These are phyloP conservation scores for Saccharomyces hybrid DNA, from an alignment of 1,139 yeast genomes.

Conservation along the genomic window DNA sequence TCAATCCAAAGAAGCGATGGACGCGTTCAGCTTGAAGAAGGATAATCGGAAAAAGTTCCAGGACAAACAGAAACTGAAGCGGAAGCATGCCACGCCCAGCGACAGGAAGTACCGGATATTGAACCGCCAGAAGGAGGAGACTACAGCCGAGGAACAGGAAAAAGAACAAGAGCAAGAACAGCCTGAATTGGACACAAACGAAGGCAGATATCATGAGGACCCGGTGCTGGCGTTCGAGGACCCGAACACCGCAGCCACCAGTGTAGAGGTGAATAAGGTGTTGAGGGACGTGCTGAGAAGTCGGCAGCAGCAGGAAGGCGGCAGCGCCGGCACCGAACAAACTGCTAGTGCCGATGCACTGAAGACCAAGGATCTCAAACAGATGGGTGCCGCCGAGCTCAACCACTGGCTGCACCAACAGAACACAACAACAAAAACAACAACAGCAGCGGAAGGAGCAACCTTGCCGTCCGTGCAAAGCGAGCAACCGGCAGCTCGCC, in stretches of 20 bases:
- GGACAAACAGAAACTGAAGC: conserved; percentile 27
- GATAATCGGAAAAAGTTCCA: conserved; percentile 30
- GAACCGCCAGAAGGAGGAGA: conserved; percentile 11
- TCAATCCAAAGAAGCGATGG: conserved; percentile 13
- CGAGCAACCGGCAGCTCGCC: background rate
- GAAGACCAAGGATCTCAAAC: conserved; percentile 1
- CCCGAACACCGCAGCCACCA: conserved; percentile 10
- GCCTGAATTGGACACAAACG: conserved; percentile 16
- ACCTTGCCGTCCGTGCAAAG: background rate
- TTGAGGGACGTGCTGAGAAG: conserved; percentile 7
- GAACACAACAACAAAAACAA: background rate
- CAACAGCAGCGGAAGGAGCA: too few species aligned
- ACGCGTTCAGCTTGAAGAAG: conserved; percentile 21
- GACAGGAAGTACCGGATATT: conserved; percentile 25
- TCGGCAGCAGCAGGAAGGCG: conserved; percentile 2
- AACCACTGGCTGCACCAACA: background rate
- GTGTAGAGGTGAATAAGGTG: conserved; percentile 10
- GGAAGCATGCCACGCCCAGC: conserved; percentile 29
- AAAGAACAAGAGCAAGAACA: background rate
- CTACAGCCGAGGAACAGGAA: conserved; percentile 1
- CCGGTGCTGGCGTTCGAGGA: conserved; percentile 9
- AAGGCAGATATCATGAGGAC: conserved; percentile 20
- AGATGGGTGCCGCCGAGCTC: conserved; percentile 2
- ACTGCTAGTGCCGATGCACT: conserved; percentile 5
- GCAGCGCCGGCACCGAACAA: conserved; percentile 4